Evolutionary conservation across 2,329 filamentous ascomycete genomes (phyloP), one percentile per base, ranked within the genome.

Genomic region (Chaetothyriales sp.): DNA sequence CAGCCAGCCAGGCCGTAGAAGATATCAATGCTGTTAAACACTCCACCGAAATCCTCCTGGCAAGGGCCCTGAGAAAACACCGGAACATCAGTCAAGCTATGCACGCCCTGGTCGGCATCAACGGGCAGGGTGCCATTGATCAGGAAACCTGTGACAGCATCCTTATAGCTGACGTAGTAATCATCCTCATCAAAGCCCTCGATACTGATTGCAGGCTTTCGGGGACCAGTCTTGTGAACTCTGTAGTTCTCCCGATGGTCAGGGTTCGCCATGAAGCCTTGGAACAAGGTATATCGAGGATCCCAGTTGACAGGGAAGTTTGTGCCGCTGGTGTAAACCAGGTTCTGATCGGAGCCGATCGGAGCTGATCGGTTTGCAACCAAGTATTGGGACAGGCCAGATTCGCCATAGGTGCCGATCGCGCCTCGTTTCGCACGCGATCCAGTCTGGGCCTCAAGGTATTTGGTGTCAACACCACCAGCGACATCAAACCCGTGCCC

Each of bases 401-500:
- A 85, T 60, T 81, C 73, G 57, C 78, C 70, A 71, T 93, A 92
- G 26, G 75, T 73, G 52, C 86, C 86, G 48, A 92, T 72, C 42
- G 86, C 86, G 47, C 76, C 72, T 59, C 86, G 83, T 75, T 88
- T 90, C 60, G 77, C 69, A 59, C 86, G 82, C 64, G 84, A 79
- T 18, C 74, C 73, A 5, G 72, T 67, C 60, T 87, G 78, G 3
- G 76, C 75, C 5, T 49, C 50, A 46, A 90, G 73, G 67, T 89
- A 92, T 63, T 83, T 72, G 18, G 86, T 92, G 63, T 93, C 86
- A 46, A 86, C 84, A 56, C 75, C 81, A 55, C 86, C 86, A 64
- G 83, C 89, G 59, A 93, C 86, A 59, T 89, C 86, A 64, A 93
- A 93, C 50, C 86, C 86, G 69, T 93, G 86, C 43, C 86, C 86